Percentiles rank a stretch among this genome's conserved stretches.
Evolutionary conservation across 169 alveolate species (phyloP).

Genomic region (Cryptosporidium ryanae): DNA sequence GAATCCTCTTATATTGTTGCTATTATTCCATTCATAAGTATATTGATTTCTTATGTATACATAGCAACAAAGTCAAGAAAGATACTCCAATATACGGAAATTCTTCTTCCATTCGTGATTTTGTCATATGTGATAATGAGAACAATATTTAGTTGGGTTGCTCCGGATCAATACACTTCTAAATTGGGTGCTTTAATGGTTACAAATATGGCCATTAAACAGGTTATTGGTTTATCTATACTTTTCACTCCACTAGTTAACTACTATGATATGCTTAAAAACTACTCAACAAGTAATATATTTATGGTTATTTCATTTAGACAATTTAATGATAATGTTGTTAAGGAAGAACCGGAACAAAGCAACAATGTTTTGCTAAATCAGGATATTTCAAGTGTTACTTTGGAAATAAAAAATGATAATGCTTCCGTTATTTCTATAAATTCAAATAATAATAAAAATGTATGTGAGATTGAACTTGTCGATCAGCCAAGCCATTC

Average conservation of each 20-base stretch:
- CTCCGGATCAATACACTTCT: constrained; percentile 38
- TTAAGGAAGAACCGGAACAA: not conserved
- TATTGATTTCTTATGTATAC: constrained; percentile 27
- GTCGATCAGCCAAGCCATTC: constrained; percentile 28
- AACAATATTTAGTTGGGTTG: constrained; percentile 44
- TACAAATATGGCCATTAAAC: constrained; percentile 35
- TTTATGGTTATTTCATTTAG: constrained; percentile 9
- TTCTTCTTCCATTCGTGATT: constrained; percentile 39
- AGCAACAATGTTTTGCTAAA: not conserved
- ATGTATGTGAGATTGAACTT: constrained; percentile 9
- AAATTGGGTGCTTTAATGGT: constrained; percentile 31
- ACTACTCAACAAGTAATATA: constrained; percentile 17
- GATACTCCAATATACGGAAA: constrained; percentile 35
- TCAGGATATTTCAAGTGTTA: not conserved
- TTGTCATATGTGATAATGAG: constrained; percentile 41
- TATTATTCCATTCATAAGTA: constrained; percentile 48
- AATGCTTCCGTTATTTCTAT: not conserved
- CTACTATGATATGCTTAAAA: constrained; percentile 33
- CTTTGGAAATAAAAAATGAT: not conserved
- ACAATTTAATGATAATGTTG: too few relatives aligned
- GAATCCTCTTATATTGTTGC: constrained; percentile 45
- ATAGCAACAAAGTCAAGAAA: constrained; percentile 33
- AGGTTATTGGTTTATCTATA: constrained; percentile 56
- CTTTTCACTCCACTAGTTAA: constrained; percentile 25
- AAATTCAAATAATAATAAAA: constrained; percentile 5